Evolutionary conservation across 2,329 filamentous ascomycete genomes (phyloP), one percentile per base, ranked within the genome.

Genomic region (Fonsecaea pedrosoi): DNA sequence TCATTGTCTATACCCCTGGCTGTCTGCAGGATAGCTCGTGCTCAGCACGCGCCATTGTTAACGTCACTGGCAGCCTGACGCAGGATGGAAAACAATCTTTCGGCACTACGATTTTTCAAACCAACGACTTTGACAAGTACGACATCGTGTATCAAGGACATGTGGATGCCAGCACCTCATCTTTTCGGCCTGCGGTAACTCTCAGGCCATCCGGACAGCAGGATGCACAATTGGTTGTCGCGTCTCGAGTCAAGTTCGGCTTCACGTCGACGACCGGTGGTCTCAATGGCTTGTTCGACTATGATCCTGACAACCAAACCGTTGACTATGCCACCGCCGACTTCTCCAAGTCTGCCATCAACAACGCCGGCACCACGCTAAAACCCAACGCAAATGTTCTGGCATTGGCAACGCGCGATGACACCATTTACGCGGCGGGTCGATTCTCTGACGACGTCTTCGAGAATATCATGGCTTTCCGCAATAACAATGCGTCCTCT

Each of bases 51-150:
- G 95, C 94, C 15, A 86, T 88, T 73, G 90, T 97, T 65, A 93
- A 93, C 72, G 84, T 99, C 60, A 94, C 91, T 1, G 91, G 89
- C 38, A 84, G 84, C 30, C 88, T 95, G 82, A 85, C 87, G 2
- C 80, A 82, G 6, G 77, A 77, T 45, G 75, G 75, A 35, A 79
- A 72, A 74, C 83, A 75, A 74, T 79, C 64, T 75, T 83, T 89
- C 65, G 84, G 86, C 34, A 87, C 84, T 0, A 84, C 86, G 0
- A 81, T 97, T 7, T 96, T 86, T 76, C 95, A 99, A 78, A 97
- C 94, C 18, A 99, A 99, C 80, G 86, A 96, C 76, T 96, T 90
- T 77, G 94, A 98, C 82, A 99, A 99, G 79, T 98, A 96, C 75
- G 95, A 99, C 76, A 89, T 92, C 72, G 89, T 99, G 66, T 97